phyloP scores from a whole-genome alignment of 345 rosid genomes.

The Sonneratia alba region DNA sequence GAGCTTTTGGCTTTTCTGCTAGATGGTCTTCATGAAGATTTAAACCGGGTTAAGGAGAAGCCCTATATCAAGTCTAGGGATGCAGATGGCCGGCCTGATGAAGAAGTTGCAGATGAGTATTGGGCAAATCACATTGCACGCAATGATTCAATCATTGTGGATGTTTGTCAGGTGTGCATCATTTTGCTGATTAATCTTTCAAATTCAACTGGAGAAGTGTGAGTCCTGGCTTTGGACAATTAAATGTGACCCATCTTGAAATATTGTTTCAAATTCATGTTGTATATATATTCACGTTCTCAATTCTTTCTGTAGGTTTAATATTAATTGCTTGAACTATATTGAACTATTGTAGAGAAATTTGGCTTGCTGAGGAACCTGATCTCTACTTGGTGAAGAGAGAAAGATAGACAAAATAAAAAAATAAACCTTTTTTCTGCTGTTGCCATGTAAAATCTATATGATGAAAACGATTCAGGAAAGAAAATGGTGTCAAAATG shows the following conservation, averaged over 20 bases:
- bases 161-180: conserved; percentile 89
- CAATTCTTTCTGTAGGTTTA: background rate
- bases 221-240: background rate
- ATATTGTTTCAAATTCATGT: background rate
- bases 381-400: background rate
- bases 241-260: background rate
- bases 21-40: conserved; percentile 98
- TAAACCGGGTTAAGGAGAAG: conserved; percentile 91
- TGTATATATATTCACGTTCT: background rate
- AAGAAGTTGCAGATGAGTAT: conserved; percentile 98
- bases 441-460: background rate
- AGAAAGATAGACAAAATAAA: background rate
- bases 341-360: background rate
- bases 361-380: background rate
- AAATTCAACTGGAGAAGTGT: background rate
- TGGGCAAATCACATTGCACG: conserved; percentile 99
- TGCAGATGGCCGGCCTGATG: conserved; percentile 97
- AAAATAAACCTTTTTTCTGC: background rate
- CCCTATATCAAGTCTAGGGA: conserved; percentile 90
- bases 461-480: background rate
- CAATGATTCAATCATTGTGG: conserved; percentile 97
- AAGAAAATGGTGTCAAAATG: background rate
- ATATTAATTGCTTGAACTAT: background rate
- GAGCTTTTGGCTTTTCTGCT: conserved; percentile 92
- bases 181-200: background rate